Conservation (phyloP, 2,329 filamentous ascomycete species). For the Epichloe hybrida region DNA sequence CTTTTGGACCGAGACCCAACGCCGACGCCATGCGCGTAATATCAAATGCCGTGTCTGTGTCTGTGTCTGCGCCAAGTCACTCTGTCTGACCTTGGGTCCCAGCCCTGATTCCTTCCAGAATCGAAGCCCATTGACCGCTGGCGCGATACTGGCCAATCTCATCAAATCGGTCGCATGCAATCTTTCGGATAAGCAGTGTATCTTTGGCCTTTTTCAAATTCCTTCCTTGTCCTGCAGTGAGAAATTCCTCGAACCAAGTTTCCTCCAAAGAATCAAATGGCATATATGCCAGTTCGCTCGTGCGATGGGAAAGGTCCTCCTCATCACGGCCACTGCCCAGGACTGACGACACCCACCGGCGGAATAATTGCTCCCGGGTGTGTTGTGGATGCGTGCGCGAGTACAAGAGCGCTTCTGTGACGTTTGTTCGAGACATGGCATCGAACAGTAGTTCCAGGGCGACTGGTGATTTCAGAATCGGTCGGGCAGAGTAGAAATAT, state of each 20-base stretch:
- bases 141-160: slow-evolving; percentile 31
- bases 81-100: slow-evolving; percentile 24
- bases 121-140: slow-evolving; percentile 33
- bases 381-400: slow-evolving; percentile 49
- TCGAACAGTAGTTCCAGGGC: slow-evolving; percentile 56
- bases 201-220: slow-evolving; percentile 54
- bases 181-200: slow-evolving; percentile 58
- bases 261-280: slow-evolving; percentile 62
- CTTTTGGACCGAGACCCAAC: not conserved
- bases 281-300: slow-evolving; percentile 57
- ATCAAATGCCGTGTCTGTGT: not conserved
- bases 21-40: not conserved
- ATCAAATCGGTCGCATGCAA: slow-evolving; percentile 49
- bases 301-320: slow-evolving; percentile 36
- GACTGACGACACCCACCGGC: slow-evolving; percentile 48
- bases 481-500: slow-evolving; percentile 66
- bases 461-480: slow-evolving; percentile 50
- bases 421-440: slow-evolving; percentile 51
- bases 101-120: slow-evolving; percentile 37
- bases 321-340: slow-evolving; percentile 27
- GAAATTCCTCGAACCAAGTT: slow-evolving; percentile 56
- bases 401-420: slow-evolving; percentile 64
- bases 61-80: slow-evolving; percentile 4
- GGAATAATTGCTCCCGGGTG: slow-evolving; percentile 51
- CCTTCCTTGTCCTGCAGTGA: slow-evolving; percentile 52